Base-by-base conservation (phyloP, 768 basidiomycete genomes). In the Strobilomyces echinocephalus region DNA sequence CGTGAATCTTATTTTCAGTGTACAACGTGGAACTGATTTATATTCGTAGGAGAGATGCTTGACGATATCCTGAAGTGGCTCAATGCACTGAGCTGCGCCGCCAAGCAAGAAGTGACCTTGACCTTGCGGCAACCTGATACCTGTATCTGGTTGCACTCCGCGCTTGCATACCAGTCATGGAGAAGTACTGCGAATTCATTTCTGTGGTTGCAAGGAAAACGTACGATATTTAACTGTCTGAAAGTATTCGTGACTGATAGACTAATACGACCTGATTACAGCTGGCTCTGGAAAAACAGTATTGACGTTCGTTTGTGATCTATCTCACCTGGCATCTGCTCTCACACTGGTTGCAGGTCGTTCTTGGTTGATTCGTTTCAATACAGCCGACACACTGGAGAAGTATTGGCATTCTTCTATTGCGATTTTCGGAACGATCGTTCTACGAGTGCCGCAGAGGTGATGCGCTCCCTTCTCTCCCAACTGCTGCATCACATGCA, bases 41-140 rank as follows among this genome's bases (percentile, higher is more conserved):
- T 4, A 26, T 36, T 18, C 50, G 16, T 16, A 60, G 58, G 2
- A 1, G 24, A 21, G 40, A 56, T 34, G 20, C 9, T 60, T 11
- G 58, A 60, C 8, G 38, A 41, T 15, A 33, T 60, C 11, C 8
- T 60, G 18, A 28, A 15, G 16, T 60, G 54, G 54, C 31, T 60
- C 12, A 36, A 50, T 35, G 59, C 48, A 43, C 44, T 60, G 34
- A 51, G 21, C 11, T 63, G 63, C 26, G 42, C 42, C 1, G 41
- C 10, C 8, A 63, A 52, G 15, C 61, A 63, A 16, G 47, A 57
- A 46, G 48, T 43, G 5, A 54, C 55, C 0, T 21, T 43, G 16
- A 46, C 46, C 0, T 28, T 61, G 20, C 63, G 52, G 1, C 50
- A 58, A 43, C 43, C 51, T 12, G 50, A 47, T 30, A 64, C 61